Conservation (phyloP, 257 asterid species). For the Galeopsis tetrahit region DNA sequence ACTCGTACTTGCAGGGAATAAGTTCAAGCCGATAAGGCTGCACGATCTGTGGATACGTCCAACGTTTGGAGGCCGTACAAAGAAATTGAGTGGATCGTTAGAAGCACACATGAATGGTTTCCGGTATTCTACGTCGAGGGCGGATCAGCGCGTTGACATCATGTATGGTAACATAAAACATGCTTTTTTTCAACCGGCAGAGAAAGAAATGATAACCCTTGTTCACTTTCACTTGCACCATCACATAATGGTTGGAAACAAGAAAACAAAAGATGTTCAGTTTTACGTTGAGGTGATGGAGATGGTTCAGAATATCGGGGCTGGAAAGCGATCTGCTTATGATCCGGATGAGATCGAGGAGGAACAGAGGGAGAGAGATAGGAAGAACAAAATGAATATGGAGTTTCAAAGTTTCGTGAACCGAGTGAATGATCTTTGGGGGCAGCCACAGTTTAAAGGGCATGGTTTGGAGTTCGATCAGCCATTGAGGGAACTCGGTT, state of each 20-base stretch:
- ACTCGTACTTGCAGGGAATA: slow-evolving; percentile 64
- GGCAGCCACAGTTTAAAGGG: slow-evolving; percentile 56
- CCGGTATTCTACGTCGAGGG: slow-evolving; percentile 68
- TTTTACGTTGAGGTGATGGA: slow-evolving; percentile 86
- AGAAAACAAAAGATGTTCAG: slow-evolving; percentile 75
- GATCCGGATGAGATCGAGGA: slow-evolving; percentile 91
- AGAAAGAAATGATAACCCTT: slow-evolving; percentile 81
- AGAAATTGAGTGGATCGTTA: slow-evolving; percentile 62
- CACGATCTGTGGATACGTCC: slow-evolving; percentile 80
- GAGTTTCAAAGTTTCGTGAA: slow-evolving; percentile 70
- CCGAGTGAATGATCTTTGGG: slow-evolving; percentile 77
- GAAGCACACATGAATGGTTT: slow-evolving; percentile 81
- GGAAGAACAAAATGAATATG: slow-evolving; percentile 72
- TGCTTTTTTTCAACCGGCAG: slow-evolving; percentile 82
- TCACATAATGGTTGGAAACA: slow-evolving; percentile 82
- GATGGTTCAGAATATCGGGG: slow-evolving; percentile 74
- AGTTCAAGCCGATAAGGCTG: slow-evolving; percentile 69
- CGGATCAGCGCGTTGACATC: slow-evolving; percentile 66
- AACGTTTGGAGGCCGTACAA: slow-evolving; percentile 71
- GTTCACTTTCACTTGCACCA: slow-evolving; percentile 79
- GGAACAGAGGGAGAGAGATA: slow-evolving; percentile 79
- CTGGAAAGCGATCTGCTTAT: slow-evolving; percentile 71
- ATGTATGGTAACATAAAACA: slow-evolving; percentile 71
- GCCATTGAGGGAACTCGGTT: slow-evolving; percentile 80
- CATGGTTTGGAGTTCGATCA: slow-evolving; percentile 76